Base-by-base conservation (phyloP, 495 filamentous ascomycete species). In the Xylaria palmicola region DNA sequence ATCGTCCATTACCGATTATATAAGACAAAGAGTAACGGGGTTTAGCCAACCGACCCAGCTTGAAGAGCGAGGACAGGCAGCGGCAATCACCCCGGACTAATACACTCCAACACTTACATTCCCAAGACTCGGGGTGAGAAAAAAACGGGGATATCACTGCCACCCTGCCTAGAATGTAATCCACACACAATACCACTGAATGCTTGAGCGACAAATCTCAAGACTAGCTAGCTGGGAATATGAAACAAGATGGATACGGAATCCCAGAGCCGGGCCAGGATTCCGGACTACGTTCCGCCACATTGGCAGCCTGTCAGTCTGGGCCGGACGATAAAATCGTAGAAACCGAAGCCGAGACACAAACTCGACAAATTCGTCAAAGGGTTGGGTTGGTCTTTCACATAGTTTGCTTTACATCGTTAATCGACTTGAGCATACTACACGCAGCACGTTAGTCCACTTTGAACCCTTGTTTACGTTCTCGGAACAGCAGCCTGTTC, bases 341-440 rank as follows among this genome's bases (percentile, higher is more conserved):
- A n/a, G 4, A 53, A 39, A 34, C 34, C 34, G 22, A 53, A 2
- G 24, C 49, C 49, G 12, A 22, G 1, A 36, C 6, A 7, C 6
- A 29, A 32, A 20, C 8, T 50, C 27, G 20, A 57, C n/a, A 36
- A 19, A 26, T 15, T 57, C 6, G 19, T 43, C 36, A 29, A 22
- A 50, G 22, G 26, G 12, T 51, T 17, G n/a, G n/a, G n/a, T n/a
- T n/a, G n/a, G n/a, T n/a, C n/a, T n/a, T n/a, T n/a, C n/a, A n/a
- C n/a, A n/a, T 47, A 9, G 48, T 19, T 44, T 58, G 60, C 20
- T 64, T 66, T 41, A 73, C 59, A 52, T 77, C 72, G 22, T 69
- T 70, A 49, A 79, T 74, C 24, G 75, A 69, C 58, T 77, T 72
- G 56, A 81, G 72, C 65, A 79, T 75, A 26, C 71, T 66, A 20